These are phyloP conservation scores for Gossypium gossypioides DNA, from an alignment of 441 rosid species.

Conservation along the genomic window DNA sequence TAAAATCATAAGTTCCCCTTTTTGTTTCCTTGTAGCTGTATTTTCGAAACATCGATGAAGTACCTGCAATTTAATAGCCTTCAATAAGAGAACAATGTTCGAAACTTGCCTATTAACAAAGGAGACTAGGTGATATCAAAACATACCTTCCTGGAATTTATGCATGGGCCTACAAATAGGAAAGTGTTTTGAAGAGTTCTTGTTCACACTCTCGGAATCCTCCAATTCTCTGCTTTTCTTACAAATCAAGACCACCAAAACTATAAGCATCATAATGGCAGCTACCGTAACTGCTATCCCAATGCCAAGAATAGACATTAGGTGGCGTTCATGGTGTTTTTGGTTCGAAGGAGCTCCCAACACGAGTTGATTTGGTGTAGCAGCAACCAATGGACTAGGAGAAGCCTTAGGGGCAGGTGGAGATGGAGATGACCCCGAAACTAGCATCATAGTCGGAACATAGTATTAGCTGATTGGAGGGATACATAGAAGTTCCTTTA, in stretches of 20 bases:
- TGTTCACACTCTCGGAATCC: slow-evolving; percentile 41
- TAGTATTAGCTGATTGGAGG: slow-evolving; percentile 7
- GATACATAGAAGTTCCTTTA: slow-evolving; percentile 7
- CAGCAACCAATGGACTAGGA: slow-evolving; percentile 48
- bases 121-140: neutral
- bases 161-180: slow-evolving; percentile 42
- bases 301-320: slow-evolving; percentile 51
- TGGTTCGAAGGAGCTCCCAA: slow-evolving; percentile 28
- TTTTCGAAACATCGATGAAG: slow-evolving; percentile 51
- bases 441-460: slow-evolving; percentile 15
- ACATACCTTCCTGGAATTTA: slow-evolving; percentile 66
- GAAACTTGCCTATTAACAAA: neutral
- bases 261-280: slow-evolving; percentile 47
- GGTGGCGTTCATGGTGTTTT: slow-evolving; percentile 54
- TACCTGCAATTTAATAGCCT: slow-evolving; percentile 35
- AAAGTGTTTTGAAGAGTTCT: slow-evolving; percentile 40
- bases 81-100: neutral
- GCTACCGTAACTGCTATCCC: slow-evolving; percentile 64
- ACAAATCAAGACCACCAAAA: slow-evolving; percentile 62
- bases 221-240: slow-evolving; percentile 58
- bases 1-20: slow-evolving; percentile 65
- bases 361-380: slow-evolving; percentile 53
- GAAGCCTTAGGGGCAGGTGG: slow-evolving; percentile 37
- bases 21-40: slow-evolving; percentile 71
- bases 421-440: slow-evolving; percentile 43